A percentile compares a stretch with the other conserved stretches of the same genome.
phyloP scores from a whole-genome alignment of 1,284 basidiomycete species.

The Peniophora sp. region DNA sequence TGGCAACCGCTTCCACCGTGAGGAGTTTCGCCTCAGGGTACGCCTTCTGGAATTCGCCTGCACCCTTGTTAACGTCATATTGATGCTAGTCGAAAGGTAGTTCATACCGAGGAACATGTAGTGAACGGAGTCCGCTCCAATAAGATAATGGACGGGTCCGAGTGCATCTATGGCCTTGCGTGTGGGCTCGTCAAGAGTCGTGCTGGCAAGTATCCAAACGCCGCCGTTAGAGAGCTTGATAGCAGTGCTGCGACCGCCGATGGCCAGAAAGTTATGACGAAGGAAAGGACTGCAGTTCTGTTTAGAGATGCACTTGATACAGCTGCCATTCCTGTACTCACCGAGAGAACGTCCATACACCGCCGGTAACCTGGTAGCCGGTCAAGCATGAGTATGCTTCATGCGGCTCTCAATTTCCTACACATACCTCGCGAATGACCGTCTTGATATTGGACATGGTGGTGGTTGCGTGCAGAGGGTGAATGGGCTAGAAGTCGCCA shows the following conservation, averaged over 20 bases:
- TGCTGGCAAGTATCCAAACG: slow-evolving; percentile 80
- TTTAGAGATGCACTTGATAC: not conserved
- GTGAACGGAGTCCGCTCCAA: slow-evolving; percentile 52
- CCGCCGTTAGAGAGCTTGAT: slow-evolving; percentile 59
- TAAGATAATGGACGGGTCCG: slow-evolving; percentile 68
- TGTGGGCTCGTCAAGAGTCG: slow-evolving; percentile 65
- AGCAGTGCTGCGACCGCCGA: slow-evolving; percentile 77
- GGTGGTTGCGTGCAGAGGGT: not conserved
- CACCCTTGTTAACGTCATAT: not conserved
- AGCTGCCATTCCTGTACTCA: not conserved
- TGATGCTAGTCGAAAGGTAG: not conserved
- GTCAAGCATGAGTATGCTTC: not conserved
- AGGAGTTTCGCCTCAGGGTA: slow-evolving; percentile 72
- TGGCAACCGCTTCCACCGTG: slow-evolving; percentile 44
- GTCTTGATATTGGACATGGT: slow-evolving; percentile 4
- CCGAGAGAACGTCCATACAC: slow-evolving; percentile 15
- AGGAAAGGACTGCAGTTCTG: slow-evolving; percentile 49
- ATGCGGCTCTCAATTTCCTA: not conserved
- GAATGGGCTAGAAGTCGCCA: too few species aligned
- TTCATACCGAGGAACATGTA: slow-evolving; percentile 49
- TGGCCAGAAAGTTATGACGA: slow-evolving; percentile 52
- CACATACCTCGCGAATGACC: slow-evolving; percentile 14
- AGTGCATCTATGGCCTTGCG: slow-evolving; percentile 60
- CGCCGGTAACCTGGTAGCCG: slow-evolving; percentile 9
- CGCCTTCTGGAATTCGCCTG: slow-evolving; percentile 57